Evolutionary conservation across 768 basidiomycete species (phyloP).

Genomic region (Cyathus striatus): DNA sequence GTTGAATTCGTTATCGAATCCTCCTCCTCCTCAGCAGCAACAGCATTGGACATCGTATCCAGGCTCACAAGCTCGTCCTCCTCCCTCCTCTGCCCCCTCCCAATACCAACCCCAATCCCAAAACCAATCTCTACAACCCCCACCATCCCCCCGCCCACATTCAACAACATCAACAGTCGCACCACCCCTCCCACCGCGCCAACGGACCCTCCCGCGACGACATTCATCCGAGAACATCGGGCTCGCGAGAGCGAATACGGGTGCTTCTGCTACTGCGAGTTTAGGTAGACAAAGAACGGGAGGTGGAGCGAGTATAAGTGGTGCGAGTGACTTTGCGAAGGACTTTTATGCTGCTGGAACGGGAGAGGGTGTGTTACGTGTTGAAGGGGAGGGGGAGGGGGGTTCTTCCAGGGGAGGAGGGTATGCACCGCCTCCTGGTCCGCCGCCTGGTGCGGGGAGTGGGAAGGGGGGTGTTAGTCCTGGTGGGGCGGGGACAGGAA

Average conservation of each 20-base stretch:
- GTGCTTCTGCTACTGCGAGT: conserved; percentile 3
- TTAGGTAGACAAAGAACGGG: too few species aligned
- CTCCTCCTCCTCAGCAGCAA: too few species aligned
- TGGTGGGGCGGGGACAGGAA: background rate
- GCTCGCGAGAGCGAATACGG: background rate
- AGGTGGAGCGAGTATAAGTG: too few species aligned
- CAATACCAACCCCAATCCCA: too few species aligned
- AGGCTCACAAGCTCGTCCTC: too few species aligned
- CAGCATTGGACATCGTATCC: too few species aligned
- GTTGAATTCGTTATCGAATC: too few species aligned
- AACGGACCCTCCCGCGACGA: conserved; percentile 6
- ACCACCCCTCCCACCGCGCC: conserved; percentile 17
- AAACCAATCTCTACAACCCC: too few species aligned
- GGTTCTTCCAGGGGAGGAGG: background rate
- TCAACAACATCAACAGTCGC: conserved; percentile 2
- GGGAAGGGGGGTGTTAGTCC: background rate
- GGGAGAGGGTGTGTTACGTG: conserved; percentile 9
- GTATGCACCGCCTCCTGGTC: conserved; percentile 18
- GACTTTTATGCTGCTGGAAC: conserved; percentile 55
- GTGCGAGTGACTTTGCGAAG: too few species aligned
- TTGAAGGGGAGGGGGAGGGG: background rate
- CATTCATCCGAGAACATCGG: background rate
- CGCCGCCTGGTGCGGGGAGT: conserved; percentile 15
- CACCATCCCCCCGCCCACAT: conserved; percentile 1
- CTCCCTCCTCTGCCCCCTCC: too few species aligned